phyloP scores from a whole-genome alignment of 371 early-diverging fungal genomes.

The Mucor circinelloides region DNA sequence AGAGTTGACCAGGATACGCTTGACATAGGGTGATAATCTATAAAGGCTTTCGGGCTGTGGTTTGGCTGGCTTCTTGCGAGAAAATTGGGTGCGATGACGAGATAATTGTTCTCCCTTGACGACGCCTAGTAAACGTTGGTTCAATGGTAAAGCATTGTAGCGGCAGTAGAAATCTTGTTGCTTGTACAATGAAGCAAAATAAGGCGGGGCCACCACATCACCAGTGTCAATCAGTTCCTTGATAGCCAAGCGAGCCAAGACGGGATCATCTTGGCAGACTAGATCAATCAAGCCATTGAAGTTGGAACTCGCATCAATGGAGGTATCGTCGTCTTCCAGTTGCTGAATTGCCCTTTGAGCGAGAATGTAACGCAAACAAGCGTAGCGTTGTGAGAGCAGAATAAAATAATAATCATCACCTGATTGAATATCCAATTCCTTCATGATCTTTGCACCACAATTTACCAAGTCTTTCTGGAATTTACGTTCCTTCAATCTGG shows the following conservation, averaged over 20 bases:
- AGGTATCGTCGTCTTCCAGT: conserved; percentile 35
- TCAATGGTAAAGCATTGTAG: conserved; percentile 33
- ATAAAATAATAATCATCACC: conserved; percentile 37
- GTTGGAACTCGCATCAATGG: conserved; percentile 40
- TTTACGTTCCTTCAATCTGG: conserved; percentile 38
- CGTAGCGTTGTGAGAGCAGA: conserved; percentile 39
- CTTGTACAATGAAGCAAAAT: conserved; percentile 37
- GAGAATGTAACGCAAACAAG: conserved; percentile 40
- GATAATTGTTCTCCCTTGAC: conserved; percentile 46
- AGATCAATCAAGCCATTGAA: conserved; percentile 47
- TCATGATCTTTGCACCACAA: conserved; percentile 35
- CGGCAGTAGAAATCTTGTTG: conserved; percentile 39
- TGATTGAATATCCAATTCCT: conserved; percentile 18
- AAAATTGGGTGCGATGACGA: conserved; percentile 19
- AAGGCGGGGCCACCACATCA: conserved; percentile 37
- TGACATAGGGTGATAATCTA: conserved; percentile 24
- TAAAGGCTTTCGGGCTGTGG: conserved; percentile 17
- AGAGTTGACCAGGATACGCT: conserved; percentile 36
- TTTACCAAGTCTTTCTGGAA: conserved; percentile 45
- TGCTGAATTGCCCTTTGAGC: conserved; percentile 42
- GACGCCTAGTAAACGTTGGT: conserved; percentile 32
- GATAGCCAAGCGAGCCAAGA: conserved; percentile 38
- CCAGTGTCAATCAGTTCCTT: conserved; percentile 52
- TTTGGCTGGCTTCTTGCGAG: conserved; percentile 16
- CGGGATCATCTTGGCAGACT: conserved; percentile 27